Evolutionary conservation across 352 stramenopile genomes (phyloP), one percentile per base, ranked within the genome.

Genomic region (Phytophthora chlamydospora): DNA sequence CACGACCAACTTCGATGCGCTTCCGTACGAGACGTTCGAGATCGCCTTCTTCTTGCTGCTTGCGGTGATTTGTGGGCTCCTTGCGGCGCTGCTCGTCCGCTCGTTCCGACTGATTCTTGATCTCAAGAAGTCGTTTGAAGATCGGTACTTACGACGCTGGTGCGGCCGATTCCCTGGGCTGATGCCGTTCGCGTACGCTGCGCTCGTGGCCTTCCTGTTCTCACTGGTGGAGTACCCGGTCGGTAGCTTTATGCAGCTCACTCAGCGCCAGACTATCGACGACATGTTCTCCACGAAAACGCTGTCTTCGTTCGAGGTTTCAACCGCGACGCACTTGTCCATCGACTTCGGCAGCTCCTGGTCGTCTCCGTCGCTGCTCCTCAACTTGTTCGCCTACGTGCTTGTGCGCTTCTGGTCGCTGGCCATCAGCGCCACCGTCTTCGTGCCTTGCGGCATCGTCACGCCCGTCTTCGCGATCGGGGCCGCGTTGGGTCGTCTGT

Each of bases 391-490:
- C 16, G 47, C 78, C 19, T 91, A 92, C 52, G 76, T 80, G 34
- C 40, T 68, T 54, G 71, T 95, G 17, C 93, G 91, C 2, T 93
- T 96, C 54, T 74, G 95, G 54, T 80, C 86, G 2, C 87, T 88
- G 3, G 82, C 71, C 3, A 78, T 96, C 39, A 92, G 73, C 31
- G 84, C 91, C 6, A 94, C 83, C 0, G 78, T 97, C 19, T 90
- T 93, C 41, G 78, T 98, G 3, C 91, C 92, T 4, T 90, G 88
- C 19, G 93, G 93, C 6, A 83, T 98, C 31, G 95, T 98, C 42
- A 97, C 89, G 16, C 93, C 93, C 0, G 77, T 97, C 17, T 98
- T 98, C 59, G 78, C 92, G 4, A 80, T 96, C 29, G 93, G 93
- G n/a, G 88, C 88, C 3, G 82, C 78, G 2, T 62, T 98, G 14